Evolutionary conservation across 2,329 filamentous ascomycete genomes (phyloP).

Genomic region (Chalaropsis thielavioides): DNA sequence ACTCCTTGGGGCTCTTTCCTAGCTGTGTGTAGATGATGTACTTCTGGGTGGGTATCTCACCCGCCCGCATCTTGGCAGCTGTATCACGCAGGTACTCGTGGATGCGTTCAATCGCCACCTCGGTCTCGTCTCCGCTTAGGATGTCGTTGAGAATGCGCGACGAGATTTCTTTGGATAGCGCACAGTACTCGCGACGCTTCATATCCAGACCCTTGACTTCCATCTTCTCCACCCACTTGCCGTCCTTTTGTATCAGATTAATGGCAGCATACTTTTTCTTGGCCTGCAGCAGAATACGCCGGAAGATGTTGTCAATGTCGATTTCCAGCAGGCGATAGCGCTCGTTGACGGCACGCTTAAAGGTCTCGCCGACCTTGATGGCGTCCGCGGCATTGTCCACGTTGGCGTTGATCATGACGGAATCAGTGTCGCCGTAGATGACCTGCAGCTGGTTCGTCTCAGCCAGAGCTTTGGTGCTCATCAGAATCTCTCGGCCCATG

Average conservation of each 20-base stretch:
- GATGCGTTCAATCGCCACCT: conserved; percentile 74
- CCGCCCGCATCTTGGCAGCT: conserved; percentile 73
- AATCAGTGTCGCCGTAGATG: conserved; percentile 98
- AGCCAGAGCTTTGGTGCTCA: conserved; percentile 88
- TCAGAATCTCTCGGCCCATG: conserved; percentile 93
- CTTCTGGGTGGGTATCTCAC: conserved; percentile 59
- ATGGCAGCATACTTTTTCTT: conserved; percentile 99
- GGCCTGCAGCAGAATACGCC: conserved; percentile 79
- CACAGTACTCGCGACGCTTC: conserved; percentile 93
- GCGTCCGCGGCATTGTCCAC: conserved; percentile 86
- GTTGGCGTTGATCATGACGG: conserved; percentile 99
- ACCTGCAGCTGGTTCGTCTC: conserved; percentile 84
- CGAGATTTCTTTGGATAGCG: conserved; percentile 87
- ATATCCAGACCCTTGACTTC: conserved; percentile 98
- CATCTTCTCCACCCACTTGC: conserved; percentile 84
- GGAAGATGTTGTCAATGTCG: conserved; percentile 95
- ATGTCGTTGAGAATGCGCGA: conserved; percentile 84
- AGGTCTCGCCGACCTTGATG: conserved; percentile 79
- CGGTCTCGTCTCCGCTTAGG: conserved; percentile 81
- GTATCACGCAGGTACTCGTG: conserved; percentile 85
- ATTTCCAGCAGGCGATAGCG: conserved; percentile 88
- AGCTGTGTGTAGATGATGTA: conserved; percentile 98
- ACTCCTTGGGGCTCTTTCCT: conserved; percentile 83
- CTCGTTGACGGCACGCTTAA: conserved; percentile 90
- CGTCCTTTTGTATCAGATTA: conserved; percentile 78